A percentile compares a stretch with the other conserved stretches of the same genome.
Conservation (phyloP, 345 rosid genomes). For the Excoecaria cochinchinensis region DNA sequence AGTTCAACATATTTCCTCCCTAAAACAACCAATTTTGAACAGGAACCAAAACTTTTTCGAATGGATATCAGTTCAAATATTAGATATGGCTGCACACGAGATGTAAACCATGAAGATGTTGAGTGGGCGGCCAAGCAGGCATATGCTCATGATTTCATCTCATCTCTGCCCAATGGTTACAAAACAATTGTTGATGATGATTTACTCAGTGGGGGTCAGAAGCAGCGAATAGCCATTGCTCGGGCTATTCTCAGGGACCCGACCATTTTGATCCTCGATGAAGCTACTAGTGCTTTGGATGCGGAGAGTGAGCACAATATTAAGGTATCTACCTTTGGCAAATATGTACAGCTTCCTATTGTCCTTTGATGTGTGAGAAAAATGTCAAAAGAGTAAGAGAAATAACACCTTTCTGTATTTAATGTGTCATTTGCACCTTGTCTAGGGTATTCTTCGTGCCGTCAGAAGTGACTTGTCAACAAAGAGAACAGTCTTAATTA, state of each 20-base stretch:
- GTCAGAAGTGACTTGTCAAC: constrained; percentile 51
- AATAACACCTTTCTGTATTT: constrained; percentile 7
- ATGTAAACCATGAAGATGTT: constrained; percentile 68
- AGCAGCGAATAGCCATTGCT: constrained; percentile 96
- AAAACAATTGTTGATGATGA: constrained; percentile 87
- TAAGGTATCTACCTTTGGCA: constrained; percentile 48
- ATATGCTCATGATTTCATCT: constrained; percentile 88
- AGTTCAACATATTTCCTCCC: constrained; percentile 11
- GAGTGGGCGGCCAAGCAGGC: constrained; percentile 93
- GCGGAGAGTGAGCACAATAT: constrained; percentile 97
- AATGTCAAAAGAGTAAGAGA: not conserved
- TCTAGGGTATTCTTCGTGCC: constrained; percentile 81
- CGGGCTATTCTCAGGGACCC: constrained; percentile 97
- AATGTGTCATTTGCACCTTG: constrained; percentile 8
- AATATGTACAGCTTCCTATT: not conserved
- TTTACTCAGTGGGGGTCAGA: constrained; percentile 96
- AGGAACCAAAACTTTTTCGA: constrained; percentile 96
- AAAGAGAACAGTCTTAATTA: constrained; percentile 78
- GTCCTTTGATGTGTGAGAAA: too few species aligned
- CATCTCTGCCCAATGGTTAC: constrained; percentile 80
- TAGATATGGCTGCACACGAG: constrained; percentile 70
- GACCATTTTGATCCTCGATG: constrained; percentile 82
- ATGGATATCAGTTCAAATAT: constrained; percentile 87
- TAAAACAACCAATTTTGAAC: constrained; percentile 15
- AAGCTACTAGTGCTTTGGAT: constrained; percentile 94